Evolutionary conservation across 2,329 filamentous ascomycete genomes (phyloP), one percentile per base, ranked within the genome.

Genomic region (Sarocladium strictum): DNA sequence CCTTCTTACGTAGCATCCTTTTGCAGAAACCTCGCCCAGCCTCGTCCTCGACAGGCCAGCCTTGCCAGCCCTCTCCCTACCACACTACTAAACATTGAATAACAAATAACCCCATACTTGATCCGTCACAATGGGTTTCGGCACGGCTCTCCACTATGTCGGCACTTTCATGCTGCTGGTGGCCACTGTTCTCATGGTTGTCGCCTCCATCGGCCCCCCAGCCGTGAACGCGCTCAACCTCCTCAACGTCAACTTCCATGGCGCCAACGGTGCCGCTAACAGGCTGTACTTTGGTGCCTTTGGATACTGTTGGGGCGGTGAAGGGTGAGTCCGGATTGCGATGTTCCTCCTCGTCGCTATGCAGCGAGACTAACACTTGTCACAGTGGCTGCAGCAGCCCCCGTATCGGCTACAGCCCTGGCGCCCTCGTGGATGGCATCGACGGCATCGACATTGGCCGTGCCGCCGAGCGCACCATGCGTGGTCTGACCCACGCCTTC

Each of bases 191-290:
- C 73, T 86, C 50, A 73, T 86, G 55, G 66, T 85, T 56, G 71
- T 86, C 58, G 78, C 79, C 55, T 76, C 74, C 58, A 79, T 86
- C 58, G 79, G 81, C 2, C 70, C 82, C 0, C 83, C 83, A 9
- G 78, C 85, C 41, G 74, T 83, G 60, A 72, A 81, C 61, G 61
- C 76, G 59, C 72, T 85, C 41, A 69, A 74, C 43, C 68, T 86
- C 35, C 65, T 86, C 55, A 76, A 73, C 55, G 74, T 86, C 56
- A 67, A 73, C 51, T 68, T 84, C 26, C 15, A 33, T 19, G 66
- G 65, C 41, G 70, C 72, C 58, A 60, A 64, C 24, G 62, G 73
- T 11, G 66, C 84, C 32, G 73, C 17, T n/a, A 33, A 40, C 19
- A 38, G 21, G 32, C 21, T 40, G 17, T 53, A 70, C 2, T 84